Evolutionary conservation across 345 rosid species (phyloP).

Genomic region (Noccaea bulbosa): DNA sequence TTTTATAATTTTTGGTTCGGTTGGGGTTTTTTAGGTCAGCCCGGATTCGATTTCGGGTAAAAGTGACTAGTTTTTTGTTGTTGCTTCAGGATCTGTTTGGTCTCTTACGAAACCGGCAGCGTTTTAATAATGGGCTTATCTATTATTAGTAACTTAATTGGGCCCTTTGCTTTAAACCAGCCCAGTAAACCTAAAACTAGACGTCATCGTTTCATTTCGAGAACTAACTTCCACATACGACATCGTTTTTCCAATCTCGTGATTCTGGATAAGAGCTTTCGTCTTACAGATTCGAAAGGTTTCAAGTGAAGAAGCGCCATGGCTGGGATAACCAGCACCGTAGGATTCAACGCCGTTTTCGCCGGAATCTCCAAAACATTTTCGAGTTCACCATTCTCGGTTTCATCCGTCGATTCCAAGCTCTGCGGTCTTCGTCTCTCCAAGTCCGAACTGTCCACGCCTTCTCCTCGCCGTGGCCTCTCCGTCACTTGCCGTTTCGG

Average conservation of each 20-base stretch:
- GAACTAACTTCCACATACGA: neutral
- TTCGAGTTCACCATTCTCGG: conserved; percentile 20
- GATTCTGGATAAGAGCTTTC: conserved; percentile 41
- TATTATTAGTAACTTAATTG: neutral
- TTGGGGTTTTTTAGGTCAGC: no score
- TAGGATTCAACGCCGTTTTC: conserved; percentile 46
- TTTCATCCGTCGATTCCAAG: conserved; percentile 51
- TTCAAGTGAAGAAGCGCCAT: conserved; percentile 46
- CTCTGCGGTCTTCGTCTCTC: conserved; percentile 53
- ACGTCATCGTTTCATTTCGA: neutral
- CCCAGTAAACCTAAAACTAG: neutral
- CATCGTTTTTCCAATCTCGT: neutral
- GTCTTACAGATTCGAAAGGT: conserved; percentile 19
- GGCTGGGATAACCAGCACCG: conserved; percentile 70
- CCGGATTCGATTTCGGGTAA: no score
- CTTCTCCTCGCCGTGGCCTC: conserved; percentile 43
- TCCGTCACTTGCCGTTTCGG: conserved; percentile 58
- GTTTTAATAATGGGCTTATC: no score
- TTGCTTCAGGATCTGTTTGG: no score
- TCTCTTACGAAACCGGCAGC: no score
- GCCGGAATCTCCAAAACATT: conserved; percentile 37
- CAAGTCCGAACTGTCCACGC: conserved; percentile 29
- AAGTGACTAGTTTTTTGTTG: no score
- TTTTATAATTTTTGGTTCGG: no score
- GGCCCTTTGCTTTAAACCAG: neutral